Evolutionary conservation across 2,329 filamentous ascomycete genomes (phyloP), one percentile per base, ranked within the genome.

Genomic region (Cladosporium sp.): DNA sequence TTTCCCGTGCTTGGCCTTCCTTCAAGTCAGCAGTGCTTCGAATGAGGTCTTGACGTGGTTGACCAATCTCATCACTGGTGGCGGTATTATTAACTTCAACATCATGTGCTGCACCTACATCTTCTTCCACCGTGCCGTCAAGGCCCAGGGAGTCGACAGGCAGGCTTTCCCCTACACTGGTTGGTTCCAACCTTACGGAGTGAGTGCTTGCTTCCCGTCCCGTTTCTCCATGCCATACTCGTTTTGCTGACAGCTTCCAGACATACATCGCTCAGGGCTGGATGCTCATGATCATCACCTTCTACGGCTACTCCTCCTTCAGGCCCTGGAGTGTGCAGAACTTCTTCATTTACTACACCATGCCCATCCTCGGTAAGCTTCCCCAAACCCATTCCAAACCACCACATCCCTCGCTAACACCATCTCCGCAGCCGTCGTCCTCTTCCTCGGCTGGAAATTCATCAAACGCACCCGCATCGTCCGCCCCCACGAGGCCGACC

Each of bases 361-460:
- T 58, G 43, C 18, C 56, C 12, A 37, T 57, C 17, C 15, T 60
- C 32, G 74, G 43, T 47, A 30, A 47, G 43, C 29, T 3, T 27
- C 9, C 9, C 13, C 9, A 11, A 19, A 8, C 15, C 6, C n/a
- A 12, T 4, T 12, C 5, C 15, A 13, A 7, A 38, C 17, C n/a
- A n/a, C n/a, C n/a, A n/a, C n/a, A n/a, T 15, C 5, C 29, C 12
- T 13, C 19, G 15, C 43, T 47, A 19, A 47, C 22, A 9, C 18
- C 7, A 18, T 15, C 32, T 34, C 13, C 12, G n/a, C 15, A 47
- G 43, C 76, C 0, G 74, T 77, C 2, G 58, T 79, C 36, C 64
- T 80, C 8, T 86, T 77, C 64, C 43, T 77, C 37, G 70, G 70
- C 60, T 88, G 83, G 83, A 88, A 88, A 68, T 3, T 87, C 1